Percentiles rank a stretch among this genome's conserved stretches.
phyloP scores from a whole-genome alignment of 2,329 filamentous ascomycete genomes.

The Nigrospora oryzae region DNA sequence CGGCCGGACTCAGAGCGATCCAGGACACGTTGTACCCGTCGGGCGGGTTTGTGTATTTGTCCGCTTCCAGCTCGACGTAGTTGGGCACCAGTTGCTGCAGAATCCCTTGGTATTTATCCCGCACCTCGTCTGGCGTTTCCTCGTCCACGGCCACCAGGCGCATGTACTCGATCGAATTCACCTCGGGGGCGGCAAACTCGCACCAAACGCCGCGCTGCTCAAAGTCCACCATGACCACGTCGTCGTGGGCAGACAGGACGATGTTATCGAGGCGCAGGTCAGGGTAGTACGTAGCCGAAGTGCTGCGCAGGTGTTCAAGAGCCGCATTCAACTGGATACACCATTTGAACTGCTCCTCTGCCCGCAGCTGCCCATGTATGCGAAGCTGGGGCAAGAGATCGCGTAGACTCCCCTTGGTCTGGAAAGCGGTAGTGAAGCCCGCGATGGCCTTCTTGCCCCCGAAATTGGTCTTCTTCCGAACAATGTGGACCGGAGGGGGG shows the following conservation, averaged over 20 bases:
- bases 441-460: slow-evolving; percentile 46
- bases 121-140: slow-evolving; percentile 29
- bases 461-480: slow-evolving; percentile 47
- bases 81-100: slow-evolving; percentile 35
- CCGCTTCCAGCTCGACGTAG: slow-evolving; percentile 32
- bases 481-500: slow-evolving; percentile 39
- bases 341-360: slow-evolving; percentile 42
- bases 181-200: slow-evolving; percentile 51
- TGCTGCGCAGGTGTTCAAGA: slow-evolving; percentile 38
- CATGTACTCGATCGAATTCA: slow-evolving; percentile 50
- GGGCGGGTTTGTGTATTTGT: slow-evolving; percentile 38
- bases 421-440: slow-evolving; percentile 48
- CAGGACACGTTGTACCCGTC: slow-evolving; percentile 48
- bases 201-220: slow-evolving; percentile 57
- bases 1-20: slow-evolving; percentile 38
- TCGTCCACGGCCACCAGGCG: slow-evolving; percentile 43
- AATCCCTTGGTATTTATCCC: slow-evolving; percentile 29
- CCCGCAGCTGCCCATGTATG: slow-evolving; percentile 32
- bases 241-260: slow-evolving; percentile 36
- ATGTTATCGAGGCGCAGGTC: slow-evolving; percentile 54
- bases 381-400: slow-evolving; percentile 44
- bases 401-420: slow-evolving; percentile 44
- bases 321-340: slow-evolving; percentile 42
- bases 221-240: slow-evolving; percentile 51
- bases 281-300: slow-evolving; percentile 42